Conservation (phyloP, 768 basidiomycete species). For the Inosperma sp. region DNA sequence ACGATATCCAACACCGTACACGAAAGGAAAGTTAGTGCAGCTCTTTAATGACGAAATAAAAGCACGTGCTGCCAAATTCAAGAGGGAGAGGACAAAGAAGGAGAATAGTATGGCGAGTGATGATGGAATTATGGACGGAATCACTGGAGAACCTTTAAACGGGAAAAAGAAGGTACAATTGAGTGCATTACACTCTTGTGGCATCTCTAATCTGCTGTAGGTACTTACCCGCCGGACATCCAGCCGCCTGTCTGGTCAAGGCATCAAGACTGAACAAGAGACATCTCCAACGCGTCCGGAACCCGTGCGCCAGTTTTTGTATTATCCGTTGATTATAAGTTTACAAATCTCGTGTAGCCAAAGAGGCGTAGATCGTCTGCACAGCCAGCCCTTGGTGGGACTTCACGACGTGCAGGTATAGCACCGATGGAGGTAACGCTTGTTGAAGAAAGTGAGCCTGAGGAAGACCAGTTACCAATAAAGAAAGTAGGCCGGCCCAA, state of each 20-base stretch:
- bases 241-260: slow-evolving; percentile 53
- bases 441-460: slow-evolving; percentile 73
- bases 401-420: slow-evolving; percentile 32
- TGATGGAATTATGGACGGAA: slow-evolving; percentile 76
- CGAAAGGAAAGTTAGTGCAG: slow-evolving; percentile 71
- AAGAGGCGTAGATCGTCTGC: slow-evolving; percentile 79
- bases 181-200: background rate
- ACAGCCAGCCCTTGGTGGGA: slow-evolving; percentile 59
- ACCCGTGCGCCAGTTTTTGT: slow-evolving; percentile 44
- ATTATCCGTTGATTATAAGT: slow-evolving; percentile 15
- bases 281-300: slow-evolving; percentile 42
- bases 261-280: slow-evolving; percentile 42
- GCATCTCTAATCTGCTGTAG: slow-evolving; percentile 1
- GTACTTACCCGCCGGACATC: slow-evolving; percentile 39
- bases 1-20: slow-evolving; percentile 67
- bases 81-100: slow-evolving; percentile 58
- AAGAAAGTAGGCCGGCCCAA: slow-evolving; percentile 59
- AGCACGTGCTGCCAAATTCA: slow-evolving; percentile 50
- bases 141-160: slow-evolving; percentile 68
- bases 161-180: slow-evolving; percentile 41
- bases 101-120: slow-evolving; percentile 73
- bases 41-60: slow-evolving; percentile 78
- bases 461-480: slow-evolving; percentile 54
- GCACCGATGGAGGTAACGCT: slow-evolving; percentile 42
- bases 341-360: slow-evolving; percentile 38